Percentiles rank a stretch among this genome's conserved stretches.
Evolutionary conservation across 1,284 basidiomycete genomes (phyloP).

Genomic region (Irpex sp.): DNA sequence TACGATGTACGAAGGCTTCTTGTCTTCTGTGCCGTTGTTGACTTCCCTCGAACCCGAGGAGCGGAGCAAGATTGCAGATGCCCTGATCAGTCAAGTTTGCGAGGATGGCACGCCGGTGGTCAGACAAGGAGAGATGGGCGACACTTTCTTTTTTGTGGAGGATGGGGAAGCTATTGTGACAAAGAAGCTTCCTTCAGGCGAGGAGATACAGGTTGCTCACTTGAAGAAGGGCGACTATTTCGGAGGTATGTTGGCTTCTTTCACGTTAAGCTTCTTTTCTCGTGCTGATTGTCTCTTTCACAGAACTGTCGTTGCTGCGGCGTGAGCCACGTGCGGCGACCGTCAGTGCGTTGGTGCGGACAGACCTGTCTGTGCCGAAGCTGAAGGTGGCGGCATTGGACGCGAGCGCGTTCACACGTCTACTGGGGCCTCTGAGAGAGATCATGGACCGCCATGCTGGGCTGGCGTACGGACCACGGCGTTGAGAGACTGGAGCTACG

Average conservation of each 20-base stretch:
- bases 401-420: slow-evolving; percentile 90
- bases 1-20: slow-evolving; percentile 94
- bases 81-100: slow-evolving; percentile 83
- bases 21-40: slow-evolving; percentile 88
- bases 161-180: slow-evolving; percentile 88
- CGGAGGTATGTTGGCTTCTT: slow-evolving; percentile 66
- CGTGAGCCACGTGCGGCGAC: slow-evolving; percentile 91
- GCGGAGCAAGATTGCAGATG: slow-evolving; percentile 95
- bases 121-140: slow-evolving; percentile 89
- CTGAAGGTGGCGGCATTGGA: slow-evolving; percentile 93
- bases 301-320: slow-evolving; percentile 82
- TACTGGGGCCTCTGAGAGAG: slow-evolving; percentile 87
- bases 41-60: slow-evolving; percentile 84
- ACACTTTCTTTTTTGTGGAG: slow-evolving; percentile 97
- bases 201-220: slow-evolving; percentile 65
- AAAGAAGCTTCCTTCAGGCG: slow-evolving; percentile 66
- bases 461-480: slow-evolving; percentile 39
- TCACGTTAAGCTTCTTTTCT: slow-evolving; percentile 3
- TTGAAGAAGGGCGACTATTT: slow-evolving; percentile 95
- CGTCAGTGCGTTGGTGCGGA: slow-evolving; percentile 74
- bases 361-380: slow-evolving; percentile 49
- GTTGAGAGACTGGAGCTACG: slow-evolving; percentile 6
- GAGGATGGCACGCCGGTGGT: slow-evolving; percentile 86
- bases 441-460: slow-evolving; percentile 85
- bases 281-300: slow-evolving; percentile 2